phyloP scores from a whole-genome alignment of 306 rosid genomes.

The Alnus glutinosa region DNA sequence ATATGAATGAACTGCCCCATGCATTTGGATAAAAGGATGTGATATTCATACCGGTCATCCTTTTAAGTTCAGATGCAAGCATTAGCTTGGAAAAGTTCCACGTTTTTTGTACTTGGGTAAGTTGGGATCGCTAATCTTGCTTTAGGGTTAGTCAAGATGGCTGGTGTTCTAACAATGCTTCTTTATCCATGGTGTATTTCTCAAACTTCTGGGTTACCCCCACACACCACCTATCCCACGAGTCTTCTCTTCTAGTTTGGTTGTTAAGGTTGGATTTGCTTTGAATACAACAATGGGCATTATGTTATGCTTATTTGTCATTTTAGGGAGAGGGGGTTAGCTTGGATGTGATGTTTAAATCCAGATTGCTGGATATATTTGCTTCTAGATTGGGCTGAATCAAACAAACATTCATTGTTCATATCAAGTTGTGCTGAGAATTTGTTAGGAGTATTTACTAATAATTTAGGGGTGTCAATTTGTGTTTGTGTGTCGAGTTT shows the following conservation, averaged over 20 bases:
- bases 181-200: background rate
- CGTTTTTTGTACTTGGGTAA: background rate
- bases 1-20: background rate
- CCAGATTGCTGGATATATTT: background rate
- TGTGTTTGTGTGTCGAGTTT: too few relatives aligned
- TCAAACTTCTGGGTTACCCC: background rate
- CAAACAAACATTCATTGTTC: background rate
- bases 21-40: background rate
- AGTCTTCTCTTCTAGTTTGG: background rate
- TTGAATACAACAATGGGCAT: background rate
- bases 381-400: background rate
- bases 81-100: background rate
- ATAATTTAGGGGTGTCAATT: too few relatives aligned
- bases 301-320: background rate
- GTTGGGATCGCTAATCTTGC: background rate
- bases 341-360: background rate
- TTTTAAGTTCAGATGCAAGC: background rate
- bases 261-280: background rate
- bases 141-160: background rate
- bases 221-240: background rate
- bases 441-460: background rate
- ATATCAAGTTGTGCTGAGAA: background rate
- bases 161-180: background rate
- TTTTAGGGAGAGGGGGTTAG: background rate
- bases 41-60: background rate